Evolutionary conservation across 306 rosid species (phyloP), one percentile per base, ranked within the genome.

Genomic region (Astragalus glycyphyllos): DNA sequence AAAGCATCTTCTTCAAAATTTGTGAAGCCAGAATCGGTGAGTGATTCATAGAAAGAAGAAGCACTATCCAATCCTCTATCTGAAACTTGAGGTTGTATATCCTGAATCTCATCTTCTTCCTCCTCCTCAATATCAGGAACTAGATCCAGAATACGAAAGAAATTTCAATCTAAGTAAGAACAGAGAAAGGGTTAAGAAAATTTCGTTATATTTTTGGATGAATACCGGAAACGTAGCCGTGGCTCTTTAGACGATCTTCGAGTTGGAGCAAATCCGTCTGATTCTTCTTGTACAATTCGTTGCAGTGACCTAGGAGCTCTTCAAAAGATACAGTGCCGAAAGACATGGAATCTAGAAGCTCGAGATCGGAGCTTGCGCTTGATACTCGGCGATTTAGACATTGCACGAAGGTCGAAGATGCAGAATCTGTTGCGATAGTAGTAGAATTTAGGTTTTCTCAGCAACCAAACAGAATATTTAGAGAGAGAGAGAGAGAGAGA

Each of bases 291-390:
- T 76, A 84, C 23, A 93, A 72, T 78, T 93, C 98, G 10, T 79
- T 80, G 78, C 92, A 91, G 85, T 93, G 97, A 37, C 97, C 98
- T 69, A 90, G 60, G 12, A 90, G 97, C 83, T 93, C 97, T 77
- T 90, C 94, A 53, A 93, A 82, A 34, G 98, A 90, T 4, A 93
- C 96, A 26, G 97, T 93, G 50, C 80, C 92, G 16, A 84, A 83
- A 20, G 90, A 84, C 92, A 85, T 87, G 17, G 94, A 87, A 15
- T 88, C 94, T 29, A 93, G 88, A 64, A 90, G 69, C 37, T 86
- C 92, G 63, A 93, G 90, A 53, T 88, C 92, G 79, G 71, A 6
- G 75, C 72, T 77, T 1, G 87, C 88, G 9, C 53, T 56, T 5
- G 96, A 80, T 14, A 88, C 84, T 7, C 90, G 94, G 79, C 92